Base-by-base conservation (phyloP, 768 basidiomycete genomes). In the Dentipellis sp. region DNA sequence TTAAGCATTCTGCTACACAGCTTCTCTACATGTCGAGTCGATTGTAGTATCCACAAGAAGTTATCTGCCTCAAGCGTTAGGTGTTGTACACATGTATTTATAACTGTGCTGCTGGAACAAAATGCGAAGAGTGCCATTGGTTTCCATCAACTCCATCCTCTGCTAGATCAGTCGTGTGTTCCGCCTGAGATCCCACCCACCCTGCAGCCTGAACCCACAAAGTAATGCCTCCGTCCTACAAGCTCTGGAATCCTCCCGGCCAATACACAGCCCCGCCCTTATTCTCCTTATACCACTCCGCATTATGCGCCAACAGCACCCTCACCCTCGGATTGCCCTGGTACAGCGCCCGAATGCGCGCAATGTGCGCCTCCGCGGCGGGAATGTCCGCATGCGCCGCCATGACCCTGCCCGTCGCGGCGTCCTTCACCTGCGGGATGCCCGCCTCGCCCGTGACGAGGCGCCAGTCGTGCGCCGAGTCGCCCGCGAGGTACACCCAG, bases 401-500 rank as follows among this genome's bases (percentile, higher is more conserved):
- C 17, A 45, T 52, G 36, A 23, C 23, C 53, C n/a, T 36, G 22
- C 36, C 56, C 53, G 29, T 29, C 19, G 14, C 52, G 34, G 39
- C 16, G 21, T 22, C 39, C n/a, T 10, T 10, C 4, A 14, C 22
- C 16, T 50, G 39, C 38, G 35, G 49, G 36, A 62, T 59, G 51
- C 47, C 42, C 29, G 40, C 50, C 40, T 57, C 56, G 22, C 60
- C 62, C 11, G 29, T 53, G 2, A 62, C 12, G 23, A 62, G 22
- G 16, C 54, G 55, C 34, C 34, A 21, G 50, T 63, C 56, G 47
- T 63, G 62, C 34, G 51, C 50, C n/a, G 50, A 58, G 54, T 63
- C 62, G 16, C 60, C 60, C 34, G 51, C 62, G 10, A 62, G 54
- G 38, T 55, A 57, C n/a, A 59, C 36, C 62, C 54, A 48, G 4